Percentiles rank a stretch among this genome's conserved stretches.
Evolutionary conservation across 2,329 filamentous ascomycete genomes (phyloP).

Genomic region (Xylariaceae sp.): DNA sequence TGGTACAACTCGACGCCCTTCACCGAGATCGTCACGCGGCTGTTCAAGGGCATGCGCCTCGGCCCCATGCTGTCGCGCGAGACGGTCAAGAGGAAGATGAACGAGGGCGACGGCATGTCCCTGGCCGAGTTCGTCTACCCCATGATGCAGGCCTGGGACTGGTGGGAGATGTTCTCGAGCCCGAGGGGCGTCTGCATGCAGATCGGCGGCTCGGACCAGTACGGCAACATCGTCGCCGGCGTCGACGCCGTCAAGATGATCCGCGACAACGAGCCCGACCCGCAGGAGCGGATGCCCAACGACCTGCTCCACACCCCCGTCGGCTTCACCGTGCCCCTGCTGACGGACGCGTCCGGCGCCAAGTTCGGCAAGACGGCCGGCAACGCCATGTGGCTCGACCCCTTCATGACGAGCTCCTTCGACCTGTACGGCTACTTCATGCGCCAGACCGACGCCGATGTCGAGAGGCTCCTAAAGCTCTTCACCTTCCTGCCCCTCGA

Average conservation of each 20-base stretch:
- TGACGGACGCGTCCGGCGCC: conserved; percentile 77
- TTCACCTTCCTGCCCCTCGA: conserved; percentile 80
- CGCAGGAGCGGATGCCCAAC: conserved; percentile 34
- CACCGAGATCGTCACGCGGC: conserved; percentile 66
- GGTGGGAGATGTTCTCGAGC: conserved; percentile 75
- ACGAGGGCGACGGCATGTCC: conserved; percentile 86
- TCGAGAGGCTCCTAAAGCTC: conserved; percentile 76
- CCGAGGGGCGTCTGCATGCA: conserved; percentile 66
- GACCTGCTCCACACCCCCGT: conserved; percentile 55
- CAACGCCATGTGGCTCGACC: conserved; percentile 90
- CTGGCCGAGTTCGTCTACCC: conserved; percentile 92
- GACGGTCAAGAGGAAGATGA: conserved; percentile 78
- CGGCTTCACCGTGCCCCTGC: conserved; percentile 84
- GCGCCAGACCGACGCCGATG: conserved; percentile 71
- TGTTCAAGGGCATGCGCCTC: conserved; percentile 70
- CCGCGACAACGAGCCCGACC: conserved; percentile 50
- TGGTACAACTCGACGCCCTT: conserved; percentile 74
- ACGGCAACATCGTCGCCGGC: conserved; percentile 89
- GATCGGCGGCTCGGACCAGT: conserved; percentile 93
- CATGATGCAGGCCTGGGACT: conserved; percentile 92
- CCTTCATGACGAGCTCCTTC: conserved; percentile 71
- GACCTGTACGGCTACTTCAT: conserved; percentile 91
- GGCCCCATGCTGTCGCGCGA: conserved; percentile 86
- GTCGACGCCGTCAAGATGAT: conserved; percentile 79
- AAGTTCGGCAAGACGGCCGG: conserved; percentile 96